Conservation (phyloP, 2,329 filamentous ascomycete species). For the Colletotrichum musicola region DNA sequence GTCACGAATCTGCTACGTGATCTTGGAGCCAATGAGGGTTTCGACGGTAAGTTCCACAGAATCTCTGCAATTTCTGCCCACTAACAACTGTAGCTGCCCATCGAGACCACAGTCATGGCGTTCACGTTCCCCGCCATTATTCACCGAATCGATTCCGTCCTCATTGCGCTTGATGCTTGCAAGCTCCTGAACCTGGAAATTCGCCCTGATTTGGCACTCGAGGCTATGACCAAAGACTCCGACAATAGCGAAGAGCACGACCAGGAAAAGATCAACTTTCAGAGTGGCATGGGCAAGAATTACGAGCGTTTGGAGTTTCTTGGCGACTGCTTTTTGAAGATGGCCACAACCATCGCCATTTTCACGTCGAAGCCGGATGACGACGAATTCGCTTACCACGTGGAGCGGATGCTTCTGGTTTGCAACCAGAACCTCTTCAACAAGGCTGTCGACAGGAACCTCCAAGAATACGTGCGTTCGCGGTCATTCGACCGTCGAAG, state of each 20-base stretch:
- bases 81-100: conserved; percentile 67
- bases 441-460: conserved; percentile 74
- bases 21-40: conserved; percentile 81
- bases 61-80: conserved; percentile 20
- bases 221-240: conserved; percentile 93
- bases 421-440: conserved; percentile 93
- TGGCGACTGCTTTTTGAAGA: conserved; percentile 94
- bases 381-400: conserved; percentile 89
- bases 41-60: conserved; percentile 72
- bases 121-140: conserved; percentile 87
- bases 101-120: conserved; percentile 77
- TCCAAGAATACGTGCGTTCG: conserved; percentile 85
- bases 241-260: conserved; percentile 83
- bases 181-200: conserved; percentile 73
- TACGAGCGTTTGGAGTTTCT: conserved; percentile 96
- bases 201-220: conserved; percentile 78
- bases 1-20: conserved; percentile 71
- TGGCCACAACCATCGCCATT: conserved; percentile 91
- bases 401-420: conserved; percentile 89
- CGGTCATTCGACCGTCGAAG: conserved; percentile 81
- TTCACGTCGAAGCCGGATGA: conserved; percentile 82
- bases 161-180: conserved; percentile 85
- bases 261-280: conserved; percentile 77
- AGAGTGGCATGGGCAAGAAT: conserved; percentile 90
- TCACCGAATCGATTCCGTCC: conserved; percentile 82